Evolutionary conservation across 2,329 filamentous ascomycete genomes (phyloP), one percentile per base, ranked within the genome.

Genomic region (Ilyonectria sp.): DNA sequence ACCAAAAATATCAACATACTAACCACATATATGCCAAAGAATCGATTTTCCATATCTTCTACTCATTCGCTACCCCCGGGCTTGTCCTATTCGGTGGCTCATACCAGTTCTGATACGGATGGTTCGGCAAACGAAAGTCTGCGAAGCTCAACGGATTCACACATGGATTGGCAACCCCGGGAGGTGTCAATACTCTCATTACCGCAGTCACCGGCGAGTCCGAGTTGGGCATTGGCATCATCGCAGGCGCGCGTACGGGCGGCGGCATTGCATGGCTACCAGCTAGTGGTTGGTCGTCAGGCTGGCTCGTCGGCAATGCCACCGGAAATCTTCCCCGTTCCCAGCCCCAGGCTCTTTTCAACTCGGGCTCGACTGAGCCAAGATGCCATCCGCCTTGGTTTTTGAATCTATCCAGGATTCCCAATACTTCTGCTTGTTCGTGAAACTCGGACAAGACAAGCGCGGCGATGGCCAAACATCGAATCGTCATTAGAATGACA

Each of bases 31-130:
- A 53, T 53, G 6, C 50, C n/a, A n/a, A 21, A 17, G 9, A 35
- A 15, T 6, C 15, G 5, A 4, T 6, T 11, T 15, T 21, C n/a
- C n/a, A 46, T 9, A 8, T n/a, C 17, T 37, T 35, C 13, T 54
- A 56, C 8, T 35, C 64, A n/a, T 50, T 40, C 29, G 31, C 52
- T 31, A 29, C 10, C 21, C 44, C 58, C 1, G 60, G 19, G 21
- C 58, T 57, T 6, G 63, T 67, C 52, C 79, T 85, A 71, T 87
- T 92, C 1, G 93, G 92, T 40, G 93, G 91, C 69, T 94, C 91
- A 74, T 95, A 97, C 80, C 91, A 91, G 57, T 91, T 90, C 76
- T 94, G 91, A 76, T 96, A 97, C 1, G 94, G 93, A 80, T 95
- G 93, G 70, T 94, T 91, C 4, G 93, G 91, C 72, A 92, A 85